Conservation (phyloP, 352 stramenopile species). For the Pythium brachiatum region DNA sequence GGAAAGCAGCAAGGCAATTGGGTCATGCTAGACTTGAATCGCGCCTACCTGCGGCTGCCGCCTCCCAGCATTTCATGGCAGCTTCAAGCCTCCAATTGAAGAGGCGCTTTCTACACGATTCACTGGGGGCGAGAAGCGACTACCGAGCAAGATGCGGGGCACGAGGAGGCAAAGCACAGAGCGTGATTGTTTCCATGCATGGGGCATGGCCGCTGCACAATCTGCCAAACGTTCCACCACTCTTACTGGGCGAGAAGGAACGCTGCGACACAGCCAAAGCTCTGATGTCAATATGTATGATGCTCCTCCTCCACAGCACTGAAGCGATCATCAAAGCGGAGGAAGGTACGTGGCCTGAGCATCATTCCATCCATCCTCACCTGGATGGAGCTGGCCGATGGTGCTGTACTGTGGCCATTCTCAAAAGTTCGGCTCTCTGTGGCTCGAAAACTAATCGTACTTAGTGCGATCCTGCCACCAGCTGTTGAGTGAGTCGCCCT, state of each 20-base stretch:
- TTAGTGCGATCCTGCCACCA: not conserved
- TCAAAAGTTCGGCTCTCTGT: not conserved
- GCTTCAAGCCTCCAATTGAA: not conserved
- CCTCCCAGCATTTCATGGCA: not conserved
- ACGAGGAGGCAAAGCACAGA: not conserved
- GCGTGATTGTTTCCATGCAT: not conserved
- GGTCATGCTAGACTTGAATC: not conserved
- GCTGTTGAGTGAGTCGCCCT: not conserved
- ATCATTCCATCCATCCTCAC: not conserved
- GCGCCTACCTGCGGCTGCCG: not conserved
- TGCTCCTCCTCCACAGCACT: not conserved
- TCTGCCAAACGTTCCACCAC: not conserved
- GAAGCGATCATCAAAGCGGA: not conserved
- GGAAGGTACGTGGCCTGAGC: not conserved
- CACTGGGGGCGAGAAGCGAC: not conserved
- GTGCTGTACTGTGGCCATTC: not conserved
- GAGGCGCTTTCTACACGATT: not conserved
- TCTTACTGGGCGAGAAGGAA: not conserved
- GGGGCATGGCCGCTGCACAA: not conserved
- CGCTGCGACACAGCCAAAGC: not conserved
- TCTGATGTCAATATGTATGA: no score
- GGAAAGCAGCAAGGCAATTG: not conserved
- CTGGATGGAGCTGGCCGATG: no score
- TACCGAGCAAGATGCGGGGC: not conserved
- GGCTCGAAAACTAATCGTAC: constrained; percentile 7